These are phyloP conservation scores for Acrodontium crateriforme DNA, from an alignment of 2,329 filamentous ascomycete genomes.

Conservation along the genomic window DNA sequence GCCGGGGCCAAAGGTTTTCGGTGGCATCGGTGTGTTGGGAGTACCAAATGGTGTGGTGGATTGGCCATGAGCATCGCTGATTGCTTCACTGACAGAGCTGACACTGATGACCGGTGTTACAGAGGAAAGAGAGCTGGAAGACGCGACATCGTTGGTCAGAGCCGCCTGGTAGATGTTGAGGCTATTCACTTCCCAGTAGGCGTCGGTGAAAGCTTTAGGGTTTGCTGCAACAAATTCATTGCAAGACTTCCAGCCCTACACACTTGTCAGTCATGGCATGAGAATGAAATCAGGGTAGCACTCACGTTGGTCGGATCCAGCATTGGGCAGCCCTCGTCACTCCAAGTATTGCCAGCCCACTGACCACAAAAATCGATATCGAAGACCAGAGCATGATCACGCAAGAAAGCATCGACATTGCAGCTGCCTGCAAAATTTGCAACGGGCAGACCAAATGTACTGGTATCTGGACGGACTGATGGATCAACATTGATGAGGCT, in stretches of 20 bases:
- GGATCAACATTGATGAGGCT: conserved; percentile 36
- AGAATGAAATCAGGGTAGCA: background rate
- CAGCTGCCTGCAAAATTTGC: conserved; percentile 31
- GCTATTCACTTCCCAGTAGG: conserved; percentile 29
- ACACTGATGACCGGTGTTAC: no score
- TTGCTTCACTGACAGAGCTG: no score
- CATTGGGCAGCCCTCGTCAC: conserved; percentile 12
- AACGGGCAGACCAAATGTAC: conserved; percentile 48
- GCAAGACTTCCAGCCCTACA: conserved; percentile 14
- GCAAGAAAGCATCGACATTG: conserved; percentile 22
- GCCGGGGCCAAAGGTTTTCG: no score
- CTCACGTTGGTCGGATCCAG: conserved; percentile 12
- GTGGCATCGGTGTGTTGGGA: no score
- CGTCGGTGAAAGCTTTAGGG: conserved; percentile 19
- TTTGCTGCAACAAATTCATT: conserved; percentile 18
- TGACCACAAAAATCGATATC: conserved; percentile 26
- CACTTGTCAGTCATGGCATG: background rate
- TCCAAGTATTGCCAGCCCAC: conserved; percentile 18
- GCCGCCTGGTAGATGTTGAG: conserved; percentile 24
- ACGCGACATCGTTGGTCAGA: no score
- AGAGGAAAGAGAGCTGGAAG: no score
- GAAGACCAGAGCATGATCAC: conserved; percentile 23
- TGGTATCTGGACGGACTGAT: conserved; percentile 41
- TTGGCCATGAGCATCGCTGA: no score
- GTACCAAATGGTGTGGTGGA: no score